Evolutionary conservation across 768 basidiomycete genomes (phyloP), one percentile per base, ranked within the genome.

Genomic region (Mrakia blollopis): DNA sequence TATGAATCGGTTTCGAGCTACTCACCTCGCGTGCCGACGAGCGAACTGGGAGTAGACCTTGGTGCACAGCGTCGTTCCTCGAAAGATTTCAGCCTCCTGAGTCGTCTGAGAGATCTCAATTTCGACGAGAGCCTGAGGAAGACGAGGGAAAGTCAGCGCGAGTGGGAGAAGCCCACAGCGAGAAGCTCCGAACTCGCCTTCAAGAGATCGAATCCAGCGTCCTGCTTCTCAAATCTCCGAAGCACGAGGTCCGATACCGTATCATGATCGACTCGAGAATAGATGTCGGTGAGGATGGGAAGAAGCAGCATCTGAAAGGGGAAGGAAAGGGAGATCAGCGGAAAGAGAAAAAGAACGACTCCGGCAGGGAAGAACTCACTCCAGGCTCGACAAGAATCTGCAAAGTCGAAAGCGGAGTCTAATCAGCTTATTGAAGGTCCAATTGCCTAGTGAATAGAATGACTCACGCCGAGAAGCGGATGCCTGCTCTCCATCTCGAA

Each of bases 21-120:
- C 75, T 44, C 39, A 71, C 75, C 54, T n/a, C 6, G 32, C 65
- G 30, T 76, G 75, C 21, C 54, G 54, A 35, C 67, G 68, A 2
- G 75, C 75, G 30, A 70, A 69, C 57, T 70, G 75, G 9, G 69
- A 61, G 60, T 61, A 76, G 5, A 76, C 75, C 65, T 76, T 76
- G 37, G 75, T 76, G 37, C 67, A 70, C 28, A 76, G 44, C 18
- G 75, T 76, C 3, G 65, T 57, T 37, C 68, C 30, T 13, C 75
- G 75, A 37, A 76, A 71, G 69, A 76, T 76, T 28, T 76, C 65
- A 14, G 65, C 44, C n/a, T 67, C 57, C 14, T 69, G 54, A 39
- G 50, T 70, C 28, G 75, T 76, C 16, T 70, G 68, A 21, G 44
- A 32, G 23, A 76, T 68, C 75, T 76, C 75, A 14, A 76, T 69